These are phyloP conservation scores for Rosa hybrid DNA, from an alignment of 331 rosid species.

Conservation along the genomic window DNA sequence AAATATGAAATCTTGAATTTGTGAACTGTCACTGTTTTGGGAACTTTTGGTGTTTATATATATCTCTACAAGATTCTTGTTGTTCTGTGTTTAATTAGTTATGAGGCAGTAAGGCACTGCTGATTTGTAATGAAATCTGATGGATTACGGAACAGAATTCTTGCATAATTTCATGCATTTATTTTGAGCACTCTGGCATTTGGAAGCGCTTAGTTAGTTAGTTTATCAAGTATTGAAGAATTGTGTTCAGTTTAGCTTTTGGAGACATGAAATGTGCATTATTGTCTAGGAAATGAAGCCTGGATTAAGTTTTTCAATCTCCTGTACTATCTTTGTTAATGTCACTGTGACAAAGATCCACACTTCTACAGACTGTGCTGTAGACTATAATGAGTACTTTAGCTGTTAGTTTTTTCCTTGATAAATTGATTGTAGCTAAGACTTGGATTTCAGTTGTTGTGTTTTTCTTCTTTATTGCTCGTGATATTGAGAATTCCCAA, in stretches of 20 bases:
- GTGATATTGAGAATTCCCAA: neutral
- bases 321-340: neutral
- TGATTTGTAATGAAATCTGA: neutral
- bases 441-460: neutral
- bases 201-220: no score
- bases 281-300: neutral
- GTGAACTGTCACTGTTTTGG: constrained; percentile 8
- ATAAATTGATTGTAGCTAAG: neutral
- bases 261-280: neutral
- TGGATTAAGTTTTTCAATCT: neutral
- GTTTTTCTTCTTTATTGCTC: neutral
- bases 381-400: neutral
- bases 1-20: constrained; percentile 12
- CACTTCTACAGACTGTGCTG: neutral
- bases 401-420: neutral
- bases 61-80: neutral
- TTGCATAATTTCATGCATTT: neutral
- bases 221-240: neutral
- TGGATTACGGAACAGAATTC: neutral
- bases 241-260: neutral
- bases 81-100: neutral
- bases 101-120: neutral
- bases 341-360: neutral
- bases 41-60: neutral
- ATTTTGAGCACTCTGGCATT: neutral